Conservation (phyloP, 768 basidiomycete species). For the Rhodotorula diobovata region DNA sequence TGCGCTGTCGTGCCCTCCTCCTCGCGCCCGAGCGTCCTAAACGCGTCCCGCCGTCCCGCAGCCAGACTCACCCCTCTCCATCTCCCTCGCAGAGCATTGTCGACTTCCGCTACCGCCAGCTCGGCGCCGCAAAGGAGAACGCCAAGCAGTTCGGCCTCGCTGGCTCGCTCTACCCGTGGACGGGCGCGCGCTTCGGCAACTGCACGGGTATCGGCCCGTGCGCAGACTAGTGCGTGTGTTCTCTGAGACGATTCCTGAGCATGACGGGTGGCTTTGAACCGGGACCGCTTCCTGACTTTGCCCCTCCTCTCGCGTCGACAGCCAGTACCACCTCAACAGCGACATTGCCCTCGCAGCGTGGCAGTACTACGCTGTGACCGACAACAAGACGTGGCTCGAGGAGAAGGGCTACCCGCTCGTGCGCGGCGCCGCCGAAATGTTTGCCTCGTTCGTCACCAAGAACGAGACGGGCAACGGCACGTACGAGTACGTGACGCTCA, state of each 20-base stretch:
- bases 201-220: constrained; percentile 26
- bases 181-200: constrained; percentile 24
- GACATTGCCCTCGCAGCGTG: constrained; percentile 28
- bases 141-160: constrained; percentile 9
- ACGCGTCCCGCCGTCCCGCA: constrained; percentile 6
- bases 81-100: constrained; percentile 14
- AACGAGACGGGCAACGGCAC: constrained; percentile 26
- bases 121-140: constrained; percentile 30
- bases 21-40: neutral
- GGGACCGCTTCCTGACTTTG: neutral
- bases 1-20: neutral
- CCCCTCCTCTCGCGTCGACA: neutral
- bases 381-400: constrained; percentile 32
- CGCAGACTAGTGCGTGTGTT: constrained; percentile 7
- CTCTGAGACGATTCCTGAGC: no score
- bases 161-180: constrained; percentile 35
- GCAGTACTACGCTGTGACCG: constrained; percentile 24
- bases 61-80: constrained; percentile 6
- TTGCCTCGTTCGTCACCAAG: constrained; percentile 23
- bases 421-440: constrained; percentile 19
- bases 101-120: constrained; percentile 35
- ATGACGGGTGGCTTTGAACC: no score
- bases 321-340: constrained; percentile 33
- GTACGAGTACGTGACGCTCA: constrained; percentile 15
- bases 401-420: constrained; percentile 35